These are phyloP conservation scores for Boletus edulis DNA, from an alignment of 768 basidiomycete genomes.

Conservation along the genomic window DNA sequence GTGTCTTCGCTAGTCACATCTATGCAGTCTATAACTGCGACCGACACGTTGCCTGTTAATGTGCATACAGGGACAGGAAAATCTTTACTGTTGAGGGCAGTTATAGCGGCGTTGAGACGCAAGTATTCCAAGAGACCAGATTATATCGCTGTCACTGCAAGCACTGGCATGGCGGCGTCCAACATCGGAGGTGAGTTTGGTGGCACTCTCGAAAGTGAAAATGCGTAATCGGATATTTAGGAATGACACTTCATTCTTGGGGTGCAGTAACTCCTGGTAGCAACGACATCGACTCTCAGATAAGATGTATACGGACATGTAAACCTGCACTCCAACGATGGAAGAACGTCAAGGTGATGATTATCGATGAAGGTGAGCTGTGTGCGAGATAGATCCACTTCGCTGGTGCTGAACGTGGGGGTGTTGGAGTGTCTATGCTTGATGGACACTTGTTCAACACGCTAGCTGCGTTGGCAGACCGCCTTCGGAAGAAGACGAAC, in stretches of 20 bases:
- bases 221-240: conserved; percentile 23
- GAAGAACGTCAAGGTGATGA: conserved; percentile 54
- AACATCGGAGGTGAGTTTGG: conserved; percentile 42
- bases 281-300: conserved; percentile 44
- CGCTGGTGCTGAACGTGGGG: neutral
- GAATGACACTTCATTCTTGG: conserved; percentile 61
- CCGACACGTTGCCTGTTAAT: neutral
- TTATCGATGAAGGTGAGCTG: conserved; percentile 61
- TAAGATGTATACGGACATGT: conserved; percentile 49
- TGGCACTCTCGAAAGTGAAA: neutral
- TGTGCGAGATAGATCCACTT: neutral
- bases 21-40: neutral
- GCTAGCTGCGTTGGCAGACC: conserved; percentile 49
- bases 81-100: conserved; percentile 55
- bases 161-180: conserved; percentile 44
- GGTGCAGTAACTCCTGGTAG: conserved; percentile 52
- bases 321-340: conserved; percentile 56
- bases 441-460: conserved; percentile 62
- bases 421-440: conserved; percentile 61
- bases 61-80: conserved; percentile 55
- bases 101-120: conserved; percentile 48
- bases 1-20: conserved; percentile 8
- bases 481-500: conserved; percentile 46
- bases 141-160: conserved; percentile 45
- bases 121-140: conserved; percentile 33